These are phyloP conservation scores for Sporopachydermia lactativora DNA, from an alignment of 805 yeast species.

Conservation along the genomic window DNA sequence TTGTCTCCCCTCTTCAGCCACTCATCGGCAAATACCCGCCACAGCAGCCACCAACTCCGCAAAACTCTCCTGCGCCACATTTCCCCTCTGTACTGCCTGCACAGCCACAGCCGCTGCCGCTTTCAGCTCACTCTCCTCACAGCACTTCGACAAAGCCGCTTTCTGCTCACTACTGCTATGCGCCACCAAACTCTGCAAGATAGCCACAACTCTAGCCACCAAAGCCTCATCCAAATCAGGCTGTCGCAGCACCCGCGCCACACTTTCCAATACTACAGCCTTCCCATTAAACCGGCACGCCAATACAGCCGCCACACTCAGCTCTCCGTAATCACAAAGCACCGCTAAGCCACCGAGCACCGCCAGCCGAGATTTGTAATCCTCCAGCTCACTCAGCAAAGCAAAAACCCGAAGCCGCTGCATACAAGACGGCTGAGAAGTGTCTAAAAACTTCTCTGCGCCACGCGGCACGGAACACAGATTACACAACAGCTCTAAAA, in stretches of 20 bases:
- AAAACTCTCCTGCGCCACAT: too few species aligned
- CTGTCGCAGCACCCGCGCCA: not conserved
- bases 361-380: conserved; percentile 19
- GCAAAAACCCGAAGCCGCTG: conserved; percentile 17
- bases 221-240: not conserved
- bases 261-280: not conserved
- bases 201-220: not conserved
- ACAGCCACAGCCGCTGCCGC: not conserved
- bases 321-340: conserved; percentile 20
- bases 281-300: not conserved
- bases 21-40: too few species aligned
- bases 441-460: conserved; percentile 22
- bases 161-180: not conserved
- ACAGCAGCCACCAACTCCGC: too few species aligned
- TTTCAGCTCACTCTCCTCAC: not conserved
- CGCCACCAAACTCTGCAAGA: not conserved
- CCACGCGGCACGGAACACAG: conserved; percentile 26
- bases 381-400: conserved; percentile 20
- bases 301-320: not conserved
- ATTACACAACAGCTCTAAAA: conserved; percentile 53
- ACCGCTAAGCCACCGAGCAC: conserved; percentile 27
- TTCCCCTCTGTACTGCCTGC: not conserved
- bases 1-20: too few species aligned
- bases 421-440: conserved; percentile 13
- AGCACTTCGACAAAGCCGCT: not conserved